Evolutionary conservation across 345 rosid species (phyloP).

Genomic region (Abelmoschus esculentus): DNA sequence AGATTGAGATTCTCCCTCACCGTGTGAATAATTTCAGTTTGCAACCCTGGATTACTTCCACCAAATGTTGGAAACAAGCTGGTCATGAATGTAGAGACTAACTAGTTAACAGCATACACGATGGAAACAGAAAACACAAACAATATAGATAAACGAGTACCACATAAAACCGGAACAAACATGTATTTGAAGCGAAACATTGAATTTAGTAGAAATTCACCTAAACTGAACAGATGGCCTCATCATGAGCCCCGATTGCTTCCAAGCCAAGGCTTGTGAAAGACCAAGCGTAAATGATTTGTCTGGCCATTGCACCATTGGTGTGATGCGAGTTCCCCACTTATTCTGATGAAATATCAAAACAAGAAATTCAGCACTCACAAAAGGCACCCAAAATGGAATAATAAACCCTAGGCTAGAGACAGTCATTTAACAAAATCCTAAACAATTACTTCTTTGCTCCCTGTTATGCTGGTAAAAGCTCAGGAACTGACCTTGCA

Average conservation of each 20-base stretch:
- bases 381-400: too few relatives aligned
- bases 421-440: too few relatives aligned
- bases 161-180: too few relatives aligned
- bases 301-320: slow-evolving; percentile 88
- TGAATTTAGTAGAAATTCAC: slow-evolving; percentile 21
- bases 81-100: background rate
- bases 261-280: slow-evolving; percentile 86
- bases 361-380: background rate
- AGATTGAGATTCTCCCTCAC: slow-evolving; percentile 67
- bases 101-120: background rate
- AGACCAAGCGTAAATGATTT: slow-evolving; percentile 66
- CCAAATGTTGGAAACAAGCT: background rate
- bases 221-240: slow-evolving; percentile 76
- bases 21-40: slow-evolving; percentile 68
- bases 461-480: background rate
- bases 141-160: too few relatives aligned
- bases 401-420: too few relatives aligned
- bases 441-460: too few relatives aligned
- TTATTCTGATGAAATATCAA: slow-evolving; percentile 48
- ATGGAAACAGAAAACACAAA: too few relatives aligned
- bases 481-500: slow-evolving; percentile 47
- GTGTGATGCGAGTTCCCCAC: slow-evolving; percentile 82
- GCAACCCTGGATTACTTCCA: slow-evolving; percentile 50
- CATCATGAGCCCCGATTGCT: slow-evolving; percentile 81
- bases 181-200: too few relatives aligned